phyloP scores from a whole-genome alignment of 2,329 filamentous ascomycete species.

The Ascochyta viciae-villosae region DNA sequence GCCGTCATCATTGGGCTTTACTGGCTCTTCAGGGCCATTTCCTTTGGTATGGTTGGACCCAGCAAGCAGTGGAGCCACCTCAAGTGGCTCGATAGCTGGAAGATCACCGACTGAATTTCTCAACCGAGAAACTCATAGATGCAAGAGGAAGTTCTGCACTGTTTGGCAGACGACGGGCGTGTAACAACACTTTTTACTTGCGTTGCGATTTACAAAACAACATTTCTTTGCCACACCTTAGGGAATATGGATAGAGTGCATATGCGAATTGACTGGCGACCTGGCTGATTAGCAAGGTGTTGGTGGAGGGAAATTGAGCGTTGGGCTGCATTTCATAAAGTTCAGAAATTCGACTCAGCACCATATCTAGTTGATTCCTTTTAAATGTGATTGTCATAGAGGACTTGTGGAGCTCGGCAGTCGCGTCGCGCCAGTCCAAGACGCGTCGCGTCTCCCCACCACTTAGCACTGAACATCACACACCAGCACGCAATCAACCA shows the following conservation, averaged over 20 bases:
- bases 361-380: no score
- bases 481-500: neutral
- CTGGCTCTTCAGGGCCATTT: constrained; percentile 88
- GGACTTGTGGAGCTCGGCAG: constrained; percentile 45
- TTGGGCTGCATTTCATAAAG: constrained; percentile 3
- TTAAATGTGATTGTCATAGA: no score
- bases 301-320: constrained; percentile 1
- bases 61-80: constrained; percentile 87
- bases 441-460: constrained; percentile 22
- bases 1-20: constrained; percentile 79
- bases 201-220: constrained; percentile 12
- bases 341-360: neutral
- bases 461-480: constrained; percentile 9
- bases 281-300: constrained; percentile 15
- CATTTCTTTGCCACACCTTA: constrained; percentile 12
- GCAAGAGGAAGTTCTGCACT: neutral
- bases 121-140: neutral
- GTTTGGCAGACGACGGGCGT: constrained; percentile 6
- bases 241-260: constrained; percentile 16
- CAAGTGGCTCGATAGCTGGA: constrained; percentile 92
- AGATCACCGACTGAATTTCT: constrained; percentile 69
- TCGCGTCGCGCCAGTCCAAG: constrained; percentile 28
- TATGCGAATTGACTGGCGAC: constrained; percentile 3
- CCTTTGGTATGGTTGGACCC: constrained; percentile 91
- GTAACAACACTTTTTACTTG: constrained; percentile 18